These are phyloP conservation scores for Tricholoma flavovirens DNA, from an alignment of 768 basidiomycete species.

Conservation along the genomic window DNA sequence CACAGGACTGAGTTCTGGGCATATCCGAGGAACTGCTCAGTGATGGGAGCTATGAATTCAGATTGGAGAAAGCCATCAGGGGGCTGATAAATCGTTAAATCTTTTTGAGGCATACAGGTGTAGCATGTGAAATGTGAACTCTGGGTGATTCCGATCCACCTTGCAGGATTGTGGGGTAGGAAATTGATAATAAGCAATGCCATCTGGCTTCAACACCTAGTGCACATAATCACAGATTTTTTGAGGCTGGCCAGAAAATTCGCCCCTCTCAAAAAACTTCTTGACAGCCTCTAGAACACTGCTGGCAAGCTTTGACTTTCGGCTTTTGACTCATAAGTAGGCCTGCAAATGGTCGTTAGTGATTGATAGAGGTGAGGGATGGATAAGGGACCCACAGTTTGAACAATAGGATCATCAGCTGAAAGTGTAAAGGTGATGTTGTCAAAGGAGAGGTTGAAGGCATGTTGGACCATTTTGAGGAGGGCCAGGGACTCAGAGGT, in stretches of 20 bases:
- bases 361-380: no score
- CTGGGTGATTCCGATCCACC: background rate
- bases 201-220: conserved; percentile 6
- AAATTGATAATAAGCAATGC: conserved; percentile 7
- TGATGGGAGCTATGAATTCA: no score
- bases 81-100: no score
- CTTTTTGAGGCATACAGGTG: no score
- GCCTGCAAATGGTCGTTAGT: no score
- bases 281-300: conserved; percentile 2
- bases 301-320: conserved; percentile 9
- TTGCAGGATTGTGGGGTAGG: background rate
- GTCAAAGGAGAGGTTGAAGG: conserved; percentile 11
- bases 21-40: no score
- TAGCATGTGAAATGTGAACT: no score
- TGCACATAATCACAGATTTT: conserved; percentile 4
- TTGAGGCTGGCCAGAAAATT: background rate
- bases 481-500: no score
- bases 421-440: conserved; percentile 4
- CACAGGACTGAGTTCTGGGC: no score
- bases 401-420: background rate
- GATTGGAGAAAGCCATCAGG: no score
- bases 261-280: conserved; percentile 1
- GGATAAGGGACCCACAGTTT: no score
- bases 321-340: conserved; percentile 5
- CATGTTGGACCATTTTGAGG: conserved; percentile 1